Percentiles rank a stretch among this genome's conserved stretches.
Evolutionary conservation across 441 rosid species (phyloP).

Genomic region (Euphorbia corollata): DNA sequence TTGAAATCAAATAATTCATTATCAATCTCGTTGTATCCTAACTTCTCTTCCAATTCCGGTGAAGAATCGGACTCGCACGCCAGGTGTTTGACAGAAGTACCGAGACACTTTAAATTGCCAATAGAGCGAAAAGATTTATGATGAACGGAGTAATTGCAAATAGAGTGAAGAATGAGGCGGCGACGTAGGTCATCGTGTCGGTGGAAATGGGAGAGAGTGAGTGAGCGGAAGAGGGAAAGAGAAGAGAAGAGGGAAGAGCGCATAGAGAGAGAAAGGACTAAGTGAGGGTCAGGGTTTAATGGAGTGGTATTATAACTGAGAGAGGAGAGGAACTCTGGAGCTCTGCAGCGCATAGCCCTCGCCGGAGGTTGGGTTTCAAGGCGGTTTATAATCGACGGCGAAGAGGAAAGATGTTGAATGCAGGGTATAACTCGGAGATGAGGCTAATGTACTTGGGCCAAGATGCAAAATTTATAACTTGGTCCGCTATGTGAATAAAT

Average conservation of each 20-base stretch:
- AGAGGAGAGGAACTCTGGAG: constrained; percentile 21
- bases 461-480: not conserved
- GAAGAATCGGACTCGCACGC: constrained; percentile 12
- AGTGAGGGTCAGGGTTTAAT: constrained; percentile 18
- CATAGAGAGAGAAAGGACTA: constrained; percentile 19
- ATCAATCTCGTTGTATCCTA: constrained; percentile 14
- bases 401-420: too few species aligned
- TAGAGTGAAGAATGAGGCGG: constrained; percentile 5
- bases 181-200: constrained; percentile 12
- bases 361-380: not conserved
- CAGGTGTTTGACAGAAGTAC: constrained; percentile 48
- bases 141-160: not conserved
- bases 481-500: not conserved
- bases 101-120: constrained; percentile 1
- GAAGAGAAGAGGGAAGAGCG: constrained; percentile 32
- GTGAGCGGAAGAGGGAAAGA: constrained; percentile 24
- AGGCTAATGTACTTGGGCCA: not conserved
- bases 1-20: constrained; percentile 29
- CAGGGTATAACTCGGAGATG: not conserved
- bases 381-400: too few species aligned
- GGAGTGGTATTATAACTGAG: constrained; percentile 16
- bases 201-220: constrained; percentile 23
- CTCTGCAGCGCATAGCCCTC: constrained; percentile 24
- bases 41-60: constrained; percentile 10
- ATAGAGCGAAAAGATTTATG: not conserved